Evolutionary conservation across 2,329 filamentous ascomycete species (phyloP), one percentile per base, ranked within the genome.

Genomic region (Trichoderma atroviride): DNA sequence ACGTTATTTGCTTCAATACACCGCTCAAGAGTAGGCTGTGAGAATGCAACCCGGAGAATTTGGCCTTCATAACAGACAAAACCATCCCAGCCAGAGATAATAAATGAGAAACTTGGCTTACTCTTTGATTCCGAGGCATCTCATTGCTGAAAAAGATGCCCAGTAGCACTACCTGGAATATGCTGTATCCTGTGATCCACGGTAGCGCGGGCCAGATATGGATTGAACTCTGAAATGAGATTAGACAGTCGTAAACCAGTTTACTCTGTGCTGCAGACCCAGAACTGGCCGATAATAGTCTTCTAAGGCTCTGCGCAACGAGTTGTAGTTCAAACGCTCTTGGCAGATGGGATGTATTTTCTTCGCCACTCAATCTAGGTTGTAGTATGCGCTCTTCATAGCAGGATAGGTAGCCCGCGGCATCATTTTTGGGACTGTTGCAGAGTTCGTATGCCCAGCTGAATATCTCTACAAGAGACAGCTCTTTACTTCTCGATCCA

Each of bases 121-220:
- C n/a, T 40, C 33, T 64, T 52, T 29, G 24, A n/a, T 35, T 56
- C 2, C 57, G 40, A 10, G 66, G 50, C 11, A 37, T 16, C 22
- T 27, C 47, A 7, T 55, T 52, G 33, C 58, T 57, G n/a, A 57
- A 40, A 22, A 55, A 19, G 10, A 68, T 37, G 13, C 55, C 50
- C n/a, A 69, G 29, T 3, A 69, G 33, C 2, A 7, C 52, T 14
- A 61, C 29, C 52, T 69, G 66, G 27, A 69, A 69, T 53, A 58
- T 47, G 40, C 47, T 69, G 58, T 69, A 69, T n/a, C 58, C 58
- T 1, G 66, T 43, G 50, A 63, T 69, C 66, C 66, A 69, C 1
- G 66, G 66, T 37, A 69, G 35, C 22, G 59, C 59, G 3, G 56
- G 52, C 66, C 61, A 64, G 3, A 24, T 64, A 13, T 50, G n/a